phyloP scores from a whole-genome alignment of 2,329 filamentous ascomycete genomes.

The Exophiala viscosa region DNA sequence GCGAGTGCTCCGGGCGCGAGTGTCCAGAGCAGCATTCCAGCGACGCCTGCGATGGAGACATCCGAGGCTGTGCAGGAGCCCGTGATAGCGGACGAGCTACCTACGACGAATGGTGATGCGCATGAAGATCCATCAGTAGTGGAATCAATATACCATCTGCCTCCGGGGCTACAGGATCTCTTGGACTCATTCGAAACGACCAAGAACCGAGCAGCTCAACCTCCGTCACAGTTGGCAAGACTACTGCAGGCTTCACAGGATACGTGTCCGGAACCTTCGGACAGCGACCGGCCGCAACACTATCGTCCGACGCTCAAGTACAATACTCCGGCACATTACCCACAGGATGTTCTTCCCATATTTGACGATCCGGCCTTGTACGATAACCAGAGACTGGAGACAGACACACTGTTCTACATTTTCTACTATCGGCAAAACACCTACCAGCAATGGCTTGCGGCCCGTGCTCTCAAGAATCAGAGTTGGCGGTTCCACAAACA shows the following conservation, averaged over 20 bases:
- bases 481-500: slow-evolving; percentile 99
- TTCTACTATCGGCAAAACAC: slow-evolving; percentile 99
- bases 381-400: slow-evolving; percentile 71
- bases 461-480: slow-evolving; percentile 95
- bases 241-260: slow-evolving; percentile 73
- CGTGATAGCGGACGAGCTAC: slow-evolving; percentile 38
- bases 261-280: slow-evolving; percentile 68
- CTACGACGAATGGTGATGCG: slow-evolving; percentile 50
- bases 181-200: slow-evolving; percentile 86
- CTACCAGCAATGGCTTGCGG: slow-evolving; percentile 91
- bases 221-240: slow-evolving; percentile 64
- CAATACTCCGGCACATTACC: slow-evolving; percentile 77
- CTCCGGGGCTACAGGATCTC: slow-evolving; percentile 80
- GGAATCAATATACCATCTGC: slow-evolving; percentile 89
- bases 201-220: slow-evolving; percentile 62
- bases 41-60: slow-evolving; percentile 47
- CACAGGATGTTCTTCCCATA: slow-evolving; percentile 84
- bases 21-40: slow-evolving; percentile 41
- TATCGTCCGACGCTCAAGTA: slow-evolving; percentile 82
- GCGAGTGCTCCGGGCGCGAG: slow-evolving; percentile 43
- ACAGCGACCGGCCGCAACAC: slow-evolving; percentile 76
- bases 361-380: slow-evolving; percentile 90
- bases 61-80: slow-evolving; percentile 36
- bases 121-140: slow-evolving; percentile 53
- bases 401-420: slow-evolving; percentile 94